Conservation (phyloP, 306 rosid genomes). For the Erythrophleum fordii region DNA sequence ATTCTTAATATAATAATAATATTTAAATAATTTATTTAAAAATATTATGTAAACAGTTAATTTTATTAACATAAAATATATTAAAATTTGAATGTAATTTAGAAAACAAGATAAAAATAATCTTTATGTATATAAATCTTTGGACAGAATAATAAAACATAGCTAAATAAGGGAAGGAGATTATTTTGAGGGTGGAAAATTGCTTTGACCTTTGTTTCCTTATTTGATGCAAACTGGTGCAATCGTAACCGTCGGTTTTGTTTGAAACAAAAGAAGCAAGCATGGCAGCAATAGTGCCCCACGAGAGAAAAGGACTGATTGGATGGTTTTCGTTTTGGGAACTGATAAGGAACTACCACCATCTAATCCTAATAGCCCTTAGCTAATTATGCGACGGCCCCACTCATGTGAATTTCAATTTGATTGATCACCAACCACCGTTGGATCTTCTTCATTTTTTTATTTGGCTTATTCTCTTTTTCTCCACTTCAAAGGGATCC, state of each 20-base stretch:
- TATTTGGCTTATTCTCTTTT: background rate
- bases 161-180: too few relatives aligned
- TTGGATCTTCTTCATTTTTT: background rate
- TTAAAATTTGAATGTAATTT: too few relatives aligned
- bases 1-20: too few relatives aligned
- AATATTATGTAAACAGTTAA: too few relatives aligned
- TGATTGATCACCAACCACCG: slow-evolving; percentile 36
- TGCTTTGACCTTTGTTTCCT: slow-evolving; percentile 9
- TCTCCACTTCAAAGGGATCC: background rate
- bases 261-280: slow-evolving; percentile 8
- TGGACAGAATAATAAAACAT: too few relatives aligned
- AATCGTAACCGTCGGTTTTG: slow-evolving; percentile 27
- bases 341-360: slow-evolving; percentile 23
- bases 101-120: too few relatives aligned
- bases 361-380: slow-evolving; percentile 5
- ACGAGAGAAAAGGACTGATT: slow-evolving; percentile 27
- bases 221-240: background rate
- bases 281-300: slow-evolving; percentile 1
- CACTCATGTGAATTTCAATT: slow-evolving; percentile 6
- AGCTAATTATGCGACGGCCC: slow-evolving; percentile 29
- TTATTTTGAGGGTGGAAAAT: too few relatives aligned
- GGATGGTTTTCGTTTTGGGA: slow-evolving; percentile 23
- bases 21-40: too few relatives aligned
- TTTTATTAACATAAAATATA: too few relatives aligned
- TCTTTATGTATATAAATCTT: too few relatives aligned